Evolutionary conservation across 306 rosid genomes (phyloP).

Genomic region (Vigna trinervia): DNA sequence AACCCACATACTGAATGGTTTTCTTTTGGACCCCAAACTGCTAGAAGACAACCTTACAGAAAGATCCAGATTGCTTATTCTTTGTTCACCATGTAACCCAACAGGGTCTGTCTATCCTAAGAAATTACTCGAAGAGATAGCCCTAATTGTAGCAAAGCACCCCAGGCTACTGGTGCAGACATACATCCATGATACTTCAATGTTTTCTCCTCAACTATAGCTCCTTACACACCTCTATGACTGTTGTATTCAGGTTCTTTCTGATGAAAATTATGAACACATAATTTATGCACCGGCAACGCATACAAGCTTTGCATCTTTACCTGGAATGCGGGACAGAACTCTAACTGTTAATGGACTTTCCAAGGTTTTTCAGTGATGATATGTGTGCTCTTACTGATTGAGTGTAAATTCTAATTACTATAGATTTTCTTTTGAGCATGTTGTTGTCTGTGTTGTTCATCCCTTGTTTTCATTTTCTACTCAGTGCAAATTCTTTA

Average conservation of each 20-base stretch:
- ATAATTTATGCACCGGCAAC: slow-evolving; percentile 85
- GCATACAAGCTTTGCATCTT: slow-evolving; percentile 89
- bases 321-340: slow-evolving; percentile 93
- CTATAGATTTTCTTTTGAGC: background rate
- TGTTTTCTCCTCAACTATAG: background rate
- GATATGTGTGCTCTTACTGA: background rate
- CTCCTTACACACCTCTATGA: slow-evolving; percentile 29
- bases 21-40: slow-evolving; percentile 76
- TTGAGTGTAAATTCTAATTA: background rate
- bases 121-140: slow-evolving; percentile 78
- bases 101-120: slow-evolving; percentile 89
- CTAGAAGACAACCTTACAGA: slow-evolving; percentile 74
- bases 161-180: slow-evolving; percentile 87
- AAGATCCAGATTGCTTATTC: slow-evolving; percentile 75
- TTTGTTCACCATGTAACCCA: slow-evolving; percentile 93
- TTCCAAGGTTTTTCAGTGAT: slow-evolving; percentile 64
- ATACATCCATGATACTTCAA: slow-evolving; percentile 31
- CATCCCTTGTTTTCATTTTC: slow-evolving; percentile 16
- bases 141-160: slow-evolving; percentile 84
- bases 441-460: slow-evolving; percentile 7
- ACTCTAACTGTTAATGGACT: slow-evolving; percentile 88
- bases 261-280: slow-evolving; percentile 89
- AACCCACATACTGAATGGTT: slow-evolving; percentile 61
- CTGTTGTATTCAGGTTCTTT: slow-evolving; percentile 64
- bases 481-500: slow-evolving; percentile 26